phyloP scores from a whole-genome alignment of 164 flowering plant genomes.

The Cinnamomum chago region DNA sequence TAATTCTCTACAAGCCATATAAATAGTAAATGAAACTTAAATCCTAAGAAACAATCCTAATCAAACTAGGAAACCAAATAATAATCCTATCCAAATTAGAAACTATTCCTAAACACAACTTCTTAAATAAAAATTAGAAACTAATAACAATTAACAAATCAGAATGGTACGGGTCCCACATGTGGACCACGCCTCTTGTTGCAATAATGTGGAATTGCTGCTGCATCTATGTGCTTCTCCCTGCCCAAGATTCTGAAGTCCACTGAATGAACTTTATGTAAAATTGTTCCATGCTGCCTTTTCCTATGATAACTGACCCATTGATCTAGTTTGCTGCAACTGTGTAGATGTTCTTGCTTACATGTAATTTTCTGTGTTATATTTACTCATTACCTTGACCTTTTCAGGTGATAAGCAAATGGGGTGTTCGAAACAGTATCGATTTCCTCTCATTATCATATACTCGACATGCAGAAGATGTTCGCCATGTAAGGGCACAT shows the following conservation, averaged over 20 bases:
- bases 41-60: no score
- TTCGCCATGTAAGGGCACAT: constrained; percentile 61
- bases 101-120: no score
- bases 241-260: neutral
- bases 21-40: no score
- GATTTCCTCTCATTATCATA: constrained; percentile 92
- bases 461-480: constrained; percentile 88
- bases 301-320: neutral
- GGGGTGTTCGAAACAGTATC: constrained; percentile 88
- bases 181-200: no score
- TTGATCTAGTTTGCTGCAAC: neutral
- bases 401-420: constrained; percentile 76
- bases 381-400: neutral
- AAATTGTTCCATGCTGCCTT: neutral
- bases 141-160: no score
- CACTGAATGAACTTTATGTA: neutral
- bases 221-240: neutral
- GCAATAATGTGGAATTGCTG: no score
- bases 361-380: neutral
- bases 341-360: neutral
- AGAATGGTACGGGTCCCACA: no score
- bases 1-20: no score
- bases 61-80: no score
- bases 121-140: no score
- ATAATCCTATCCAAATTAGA: no score